Evolutionary conservation across 768 basidiomycete genomes (phyloP).

Genomic region (Amanita brunnescens): DNA sequence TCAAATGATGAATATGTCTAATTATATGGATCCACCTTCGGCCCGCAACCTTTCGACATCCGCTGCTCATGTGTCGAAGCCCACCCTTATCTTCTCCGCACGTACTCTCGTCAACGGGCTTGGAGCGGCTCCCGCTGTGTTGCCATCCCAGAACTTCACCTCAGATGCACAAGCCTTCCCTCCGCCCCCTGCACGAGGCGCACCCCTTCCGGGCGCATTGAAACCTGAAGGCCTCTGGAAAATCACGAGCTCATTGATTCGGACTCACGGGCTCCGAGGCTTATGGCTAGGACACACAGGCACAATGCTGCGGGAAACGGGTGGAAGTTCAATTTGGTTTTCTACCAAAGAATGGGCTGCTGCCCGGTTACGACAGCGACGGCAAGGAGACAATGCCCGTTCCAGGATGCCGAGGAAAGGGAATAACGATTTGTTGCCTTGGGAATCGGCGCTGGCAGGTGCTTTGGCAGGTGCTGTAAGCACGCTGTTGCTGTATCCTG

Average conservation of each 20-base stretch:
- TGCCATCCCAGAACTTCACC: slow-evolving; percentile 12
- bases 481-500: slow-evolving; percentile 88
- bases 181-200: slow-evolving; percentile 10
- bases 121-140: not conserved
- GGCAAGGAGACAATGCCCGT: slow-evolving; percentile 17
- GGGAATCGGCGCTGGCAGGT: slow-evolving; percentile 82
- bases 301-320: slow-evolving; percentile 88
- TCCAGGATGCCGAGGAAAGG: slow-evolving; percentile 21
- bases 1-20: slow-evolving; percentile 56
- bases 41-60: slow-evolving; percentile 14
- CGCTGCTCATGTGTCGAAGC: slow-evolving; percentile 6
- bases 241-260: slow-evolving; percentile 56
- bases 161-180: slow-evolving; percentile 12
- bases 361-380: slow-evolving; percentile 45
- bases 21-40: slow-evolving; percentile 11
- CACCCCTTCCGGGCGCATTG: slow-evolving; percentile 10
- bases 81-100: slow-evolving; percentile 7
- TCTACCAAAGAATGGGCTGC: slow-evolving; percentile 75
- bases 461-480: slow-evolving; percentile 81
- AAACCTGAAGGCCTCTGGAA: slow-evolving; percentile 65
- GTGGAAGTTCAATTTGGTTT: slow-evolving; percentile 90
- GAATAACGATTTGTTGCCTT: slow-evolving; percentile 39
- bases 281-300: slow-evolving; percentile 98
- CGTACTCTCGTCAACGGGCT: not conserved
- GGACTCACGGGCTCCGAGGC: slow-evolving; percentile 63